phyloP scores from a whole-genome alignment of 2,329 filamentous ascomycete genomes.

The Gyromitra esculenta region DNA sequence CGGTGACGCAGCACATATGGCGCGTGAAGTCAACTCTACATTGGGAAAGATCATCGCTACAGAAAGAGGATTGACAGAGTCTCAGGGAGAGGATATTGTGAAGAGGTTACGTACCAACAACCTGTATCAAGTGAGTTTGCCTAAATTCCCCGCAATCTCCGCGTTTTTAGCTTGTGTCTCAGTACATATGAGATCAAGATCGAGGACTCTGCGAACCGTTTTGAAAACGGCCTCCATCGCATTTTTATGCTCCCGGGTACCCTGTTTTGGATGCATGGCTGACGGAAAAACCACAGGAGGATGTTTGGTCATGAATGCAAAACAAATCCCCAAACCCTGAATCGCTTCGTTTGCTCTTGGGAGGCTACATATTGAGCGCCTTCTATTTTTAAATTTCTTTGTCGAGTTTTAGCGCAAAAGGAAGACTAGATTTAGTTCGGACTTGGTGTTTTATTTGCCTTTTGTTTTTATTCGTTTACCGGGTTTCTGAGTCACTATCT shows the following conservation, averaged over 20 bases:
- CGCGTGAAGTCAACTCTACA: constrained; percentile 88
- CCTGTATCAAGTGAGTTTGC: constrained; percentile 81
- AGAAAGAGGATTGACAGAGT: constrained; percentile 80
- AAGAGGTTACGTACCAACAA: constrained; percentile 96
- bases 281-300: constrained; percentile 66
- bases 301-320: constrained; percentile 72
- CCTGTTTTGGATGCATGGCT: constrained; percentile 35
- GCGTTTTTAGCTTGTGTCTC: not conserved
- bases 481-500: constrained; percentile 26
- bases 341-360: constrained; percentile 18
- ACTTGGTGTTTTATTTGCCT: constrained; percentile 30
- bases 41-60: constrained; percentile 86
- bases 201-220: constrained; percentile 56
- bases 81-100: constrained; percentile 93
- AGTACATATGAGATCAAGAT: constrained; percentile 2
- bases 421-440: constrained; percentile 6
- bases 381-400: constrained; percentile 39
- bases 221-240: constrained; percentile 23
- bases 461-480: constrained; percentile 29
- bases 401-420: constrained; percentile 44
- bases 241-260: constrained; percentile 12
- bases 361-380: constrained; percentile 10
- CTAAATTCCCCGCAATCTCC: not conserved
- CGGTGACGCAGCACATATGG: constrained; percentile 97
- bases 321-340: constrained; percentile 13